phyloP scores from a whole-genome alignment of 345 rosid species.

The Erodium maritimum region DNA sequence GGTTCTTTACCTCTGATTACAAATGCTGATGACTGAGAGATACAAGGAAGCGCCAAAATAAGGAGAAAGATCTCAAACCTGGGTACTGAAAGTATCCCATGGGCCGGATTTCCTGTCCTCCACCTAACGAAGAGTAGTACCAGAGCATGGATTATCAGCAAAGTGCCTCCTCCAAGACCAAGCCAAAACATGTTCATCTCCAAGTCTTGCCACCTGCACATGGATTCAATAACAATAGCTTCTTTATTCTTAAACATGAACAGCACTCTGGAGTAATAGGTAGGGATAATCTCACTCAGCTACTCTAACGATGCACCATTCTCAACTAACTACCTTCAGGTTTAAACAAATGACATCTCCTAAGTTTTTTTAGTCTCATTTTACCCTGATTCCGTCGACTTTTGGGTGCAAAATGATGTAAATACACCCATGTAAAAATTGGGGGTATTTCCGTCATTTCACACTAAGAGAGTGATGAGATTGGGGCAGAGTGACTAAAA shows the following conservation, averaged over 20 bases:
- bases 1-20: conserved; percentile 33
- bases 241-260: background rate
- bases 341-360: too few species aligned
- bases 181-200: conserved; percentile 47
- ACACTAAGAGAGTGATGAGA: too few species aligned
- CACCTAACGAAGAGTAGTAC: conserved; percentile 22
- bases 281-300: too few species aligned
- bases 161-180: conserved; percentile 25
- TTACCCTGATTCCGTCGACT: too few species aligned
- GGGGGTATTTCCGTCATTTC: too few species aligned
- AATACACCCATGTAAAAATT: too few species aligned
- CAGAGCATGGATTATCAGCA: conserved; percentile 19
- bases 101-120: conserved; percentile 29
- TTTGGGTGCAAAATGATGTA: too few species aligned
- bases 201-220: conserved; percentile 37
- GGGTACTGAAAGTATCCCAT: conserved; percentile 29
- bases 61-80: conserved; percentile 40
- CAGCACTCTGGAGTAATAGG: background rate
- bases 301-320: too few species aligned
- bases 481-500: too few species aligned
- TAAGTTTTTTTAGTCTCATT: too few species aligned
- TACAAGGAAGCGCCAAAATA: conserved; percentile 31
- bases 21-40: conserved; percentile 45
- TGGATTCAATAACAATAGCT: background rate
- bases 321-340: too few species aligned